Percentiles rank a stretch among this genome's conserved stretches.
Conservation (phyloP, 176 grass and related monocot species). For the Poa pratensis region DNA sequence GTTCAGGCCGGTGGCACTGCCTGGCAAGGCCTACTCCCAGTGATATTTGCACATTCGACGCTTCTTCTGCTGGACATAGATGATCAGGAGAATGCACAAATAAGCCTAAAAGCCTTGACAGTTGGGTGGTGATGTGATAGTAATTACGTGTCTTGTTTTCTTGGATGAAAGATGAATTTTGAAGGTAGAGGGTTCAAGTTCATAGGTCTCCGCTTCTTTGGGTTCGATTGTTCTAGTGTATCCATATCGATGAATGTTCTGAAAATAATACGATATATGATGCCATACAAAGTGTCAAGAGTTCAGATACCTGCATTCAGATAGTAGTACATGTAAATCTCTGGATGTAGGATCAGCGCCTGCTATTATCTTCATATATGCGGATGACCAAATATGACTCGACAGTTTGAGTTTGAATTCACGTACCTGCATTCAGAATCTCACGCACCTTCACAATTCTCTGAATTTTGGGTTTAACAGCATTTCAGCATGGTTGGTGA, state of each 20-base stretch:
- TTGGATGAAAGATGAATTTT: background rate
- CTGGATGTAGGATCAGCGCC: too few relatives aligned
- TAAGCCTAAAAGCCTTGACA: background rate
- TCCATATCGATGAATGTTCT: background rate
- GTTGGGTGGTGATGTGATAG: background rate
- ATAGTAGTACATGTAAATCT: background rate
- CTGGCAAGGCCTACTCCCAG: constrained; percentile 40
- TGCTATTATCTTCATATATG: too few relatives aligned
- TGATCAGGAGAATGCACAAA: background rate
- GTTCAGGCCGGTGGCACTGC: constrained; percentile 45
- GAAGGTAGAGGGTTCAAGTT: background rate
- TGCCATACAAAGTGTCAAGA: background rate
- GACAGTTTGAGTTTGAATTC: too few relatives aligned
- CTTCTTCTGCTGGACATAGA: background rate
- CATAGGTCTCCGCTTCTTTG: background rate
- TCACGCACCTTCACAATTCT: too few relatives aligned
- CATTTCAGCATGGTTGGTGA: too few relatives aligned
- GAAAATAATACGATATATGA: background rate
- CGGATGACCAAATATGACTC: too few relatives aligned
- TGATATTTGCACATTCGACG: constrained; percentile 23
- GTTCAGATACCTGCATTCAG: too few relatives aligned
- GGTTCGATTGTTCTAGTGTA: background rate
- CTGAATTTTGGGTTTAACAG: too few relatives aligned
- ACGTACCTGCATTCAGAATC: too few relatives aligned
- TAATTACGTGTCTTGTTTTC: background rate